A percentile compares a stretch with the other conserved stretches of the same genome.
phyloP scores from a whole-genome alignment of 331 rosid species.

The Cucumis variabilis region DNA sequence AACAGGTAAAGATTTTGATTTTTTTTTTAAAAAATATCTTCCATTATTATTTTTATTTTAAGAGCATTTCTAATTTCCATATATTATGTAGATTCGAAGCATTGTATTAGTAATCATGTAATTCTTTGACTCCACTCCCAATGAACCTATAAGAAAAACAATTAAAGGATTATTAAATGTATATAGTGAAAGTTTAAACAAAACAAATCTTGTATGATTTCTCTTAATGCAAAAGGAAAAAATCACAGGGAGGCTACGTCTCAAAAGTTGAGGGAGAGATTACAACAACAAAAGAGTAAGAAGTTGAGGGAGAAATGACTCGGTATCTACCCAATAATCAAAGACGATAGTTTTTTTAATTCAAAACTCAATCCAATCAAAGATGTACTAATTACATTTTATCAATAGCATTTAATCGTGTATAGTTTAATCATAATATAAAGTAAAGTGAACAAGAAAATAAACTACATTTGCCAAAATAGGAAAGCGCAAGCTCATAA shows the following conservation, averaged over 20 bases:
- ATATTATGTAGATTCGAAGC: slow-evolving; percentile 95
- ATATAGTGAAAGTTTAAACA: not conserved
- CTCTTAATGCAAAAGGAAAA: not conserved
- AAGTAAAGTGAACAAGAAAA: not conserved
- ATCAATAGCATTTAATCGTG: not conserved
- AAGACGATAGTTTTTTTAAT: not conserved
- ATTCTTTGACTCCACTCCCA: slow-evolving; percentile 99
- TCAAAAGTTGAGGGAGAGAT: too few species aligned
- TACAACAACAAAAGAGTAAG: too few species aligned
- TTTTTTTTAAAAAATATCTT: too few species aligned
- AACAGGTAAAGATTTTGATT: too few species aligned
- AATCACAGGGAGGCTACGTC: not conserved
- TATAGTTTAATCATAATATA: not conserved
- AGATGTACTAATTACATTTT: not conserved
- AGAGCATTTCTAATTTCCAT: slow-evolving; percentile 99
- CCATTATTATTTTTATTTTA: too few species aligned
- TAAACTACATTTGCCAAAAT: too few species aligned
- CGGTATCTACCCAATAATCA: not conserved
- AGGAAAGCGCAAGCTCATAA: not conserved
- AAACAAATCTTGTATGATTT: not conserved
- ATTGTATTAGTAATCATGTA: slow-evolving; percentile 84
- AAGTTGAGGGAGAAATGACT: too few species aligned
- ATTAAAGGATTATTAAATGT: not conserved
- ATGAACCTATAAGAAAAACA: slow-evolving; percentile 68
- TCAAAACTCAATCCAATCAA: not conserved